These are phyloP conservation scores for Ceratocystis harringtonii DNA, from an alignment of 2,329 filamentous ascomycete genomes.

Conservation along the genomic window DNA sequence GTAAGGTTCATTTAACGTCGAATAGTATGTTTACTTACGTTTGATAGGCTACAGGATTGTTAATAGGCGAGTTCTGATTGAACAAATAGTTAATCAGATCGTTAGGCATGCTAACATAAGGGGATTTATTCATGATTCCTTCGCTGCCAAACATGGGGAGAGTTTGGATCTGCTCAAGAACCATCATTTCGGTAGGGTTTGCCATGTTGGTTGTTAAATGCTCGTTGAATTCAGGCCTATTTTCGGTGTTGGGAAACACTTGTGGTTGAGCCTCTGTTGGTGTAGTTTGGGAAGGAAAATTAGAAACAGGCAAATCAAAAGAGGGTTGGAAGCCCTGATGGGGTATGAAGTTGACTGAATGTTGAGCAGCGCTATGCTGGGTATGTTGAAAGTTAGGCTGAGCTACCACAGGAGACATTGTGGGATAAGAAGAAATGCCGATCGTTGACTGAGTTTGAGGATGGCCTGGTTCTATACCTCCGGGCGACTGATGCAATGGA, in stretches of 20 bases:
- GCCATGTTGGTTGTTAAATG: neutral
- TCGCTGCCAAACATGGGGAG: slow-evolving; percentile 82
- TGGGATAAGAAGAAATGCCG: slow-evolving; percentile 31
- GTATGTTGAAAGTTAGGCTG: slow-evolving; percentile 32
- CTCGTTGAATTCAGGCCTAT: slow-evolving; percentile 10
- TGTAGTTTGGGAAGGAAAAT: slow-evolving; percentile 27
- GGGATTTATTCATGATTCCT: slow-evolving; percentile 63
- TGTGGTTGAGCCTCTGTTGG: slow-evolving; percentile 12
- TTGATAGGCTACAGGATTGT: slow-evolving; percentile 19
- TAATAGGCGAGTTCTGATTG: slow-evolving; percentile 31
- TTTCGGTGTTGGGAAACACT: slow-evolving; percentile 15
- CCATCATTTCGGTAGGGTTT: slow-evolving; percentile 36
- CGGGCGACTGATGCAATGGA: slow-evolving; percentile 9
- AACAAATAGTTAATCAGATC: slow-evolving; percentile 80
- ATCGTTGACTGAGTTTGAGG: slow-evolving; percentile 17
- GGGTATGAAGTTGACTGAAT: slow-evolving; percentile 37
- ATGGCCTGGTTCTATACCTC: slow-evolving; percentile 7
- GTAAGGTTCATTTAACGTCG: neutral
- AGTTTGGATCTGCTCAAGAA: slow-evolving; percentile 49
- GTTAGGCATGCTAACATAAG: slow-evolving; percentile 68
- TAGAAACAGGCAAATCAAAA: slow-evolving; percentile 47
- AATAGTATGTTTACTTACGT: slow-evolving; percentile 8
- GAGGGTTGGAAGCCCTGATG: slow-evolving; percentile 44
- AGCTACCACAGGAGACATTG: slow-evolving; percentile 37
- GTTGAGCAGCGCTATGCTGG: slow-evolving; percentile 29